Percentiles rank a stretch among this genome's conserved stretches.
These are phyloP conservation scores for Lachnellula hyalina DNA, from an alignment of 2,329 filamentous ascomycete genomes.

Conservation along the genomic window DNA sequence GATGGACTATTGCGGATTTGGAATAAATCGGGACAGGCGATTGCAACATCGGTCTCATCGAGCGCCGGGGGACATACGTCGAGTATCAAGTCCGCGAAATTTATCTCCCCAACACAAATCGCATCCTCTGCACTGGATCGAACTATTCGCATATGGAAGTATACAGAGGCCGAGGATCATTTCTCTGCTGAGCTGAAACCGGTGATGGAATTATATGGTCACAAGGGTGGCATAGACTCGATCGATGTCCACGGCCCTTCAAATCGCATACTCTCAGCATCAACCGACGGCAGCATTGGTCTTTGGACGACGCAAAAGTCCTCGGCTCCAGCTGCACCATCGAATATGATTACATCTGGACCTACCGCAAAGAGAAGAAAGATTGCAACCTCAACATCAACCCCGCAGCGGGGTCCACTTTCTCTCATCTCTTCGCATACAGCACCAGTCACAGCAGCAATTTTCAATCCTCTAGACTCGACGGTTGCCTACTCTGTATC, in stretches of 20 bases:
- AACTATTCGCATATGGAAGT: conserved; percentile 86
- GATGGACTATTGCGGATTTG: conserved; percentile 86
- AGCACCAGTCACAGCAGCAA: conserved; percentile 68
- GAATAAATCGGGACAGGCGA: conserved; percentile 80
- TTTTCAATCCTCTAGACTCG: conserved; percentile 79
- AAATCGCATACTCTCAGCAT: conserved; percentile 78
- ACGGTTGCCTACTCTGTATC: conserved; percentile 90
- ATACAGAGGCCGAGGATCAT: conserved; percentile 59
- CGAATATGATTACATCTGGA: conserved; percentile 61
- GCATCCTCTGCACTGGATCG: conserved; percentile 81
- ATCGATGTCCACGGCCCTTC: conserved; percentile 69
- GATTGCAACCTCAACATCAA: conserved; percentile 45
- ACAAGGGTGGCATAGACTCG: conserved; percentile 68
- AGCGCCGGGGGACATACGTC: conserved; percentile 68
- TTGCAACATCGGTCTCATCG: conserved; percentile 67
- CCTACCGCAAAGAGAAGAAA: conserved; percentile 74
- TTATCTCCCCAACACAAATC: conserved; percentile 71
- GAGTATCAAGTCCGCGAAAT: conserved; percentile 76
- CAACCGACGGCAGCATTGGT: conserved; percentile 76
- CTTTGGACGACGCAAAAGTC: conserved; percentile 81
- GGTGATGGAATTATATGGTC: conserved; percentile 77
- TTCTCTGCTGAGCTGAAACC: conserved; percentile 57
- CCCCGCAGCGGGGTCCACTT: conserved; percentile 69
- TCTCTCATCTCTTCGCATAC: conserved; percentile 66
- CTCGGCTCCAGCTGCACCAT: conserved; percentile 67